Evolutionary conservation across 805 yeast genomes (phyloP), one percentile per base, ranked within the genome.

Genomic region (Clavispora asparagi): DNA sequence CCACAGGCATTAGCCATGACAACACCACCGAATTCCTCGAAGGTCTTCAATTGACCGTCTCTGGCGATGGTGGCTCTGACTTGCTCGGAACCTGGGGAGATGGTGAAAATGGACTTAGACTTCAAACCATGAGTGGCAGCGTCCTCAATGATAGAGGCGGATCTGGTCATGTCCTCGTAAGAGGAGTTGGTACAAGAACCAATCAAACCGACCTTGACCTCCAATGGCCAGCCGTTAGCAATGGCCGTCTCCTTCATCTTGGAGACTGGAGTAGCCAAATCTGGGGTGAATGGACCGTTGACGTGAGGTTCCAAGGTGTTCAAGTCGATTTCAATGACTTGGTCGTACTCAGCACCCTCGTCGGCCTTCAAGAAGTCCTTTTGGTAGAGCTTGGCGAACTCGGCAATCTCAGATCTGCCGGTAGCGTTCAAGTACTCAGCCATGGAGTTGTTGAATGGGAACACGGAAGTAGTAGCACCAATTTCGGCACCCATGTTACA

Each of bases 401-500:
- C 85, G 49, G 92, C 91, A 61, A 92, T 87, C 61, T 86, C 80
- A 46, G 80, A 78, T 76, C 98, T 87, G 58, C 82, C 83, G 49
- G 98, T 92, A 47, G 95, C 94, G 52, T 79, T 70, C 68, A 92
- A 80, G 76, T 91, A 92, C 56, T 85, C 86, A 67, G 74, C 81
- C 87, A 87, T 91, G 55, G 92, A 85, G 63, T 83, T 80, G 78
- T 88, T 90, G 87, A 79, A 90, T 68, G 98, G 98, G 95, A 91
- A 91, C 51, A 87, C 88, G 41, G 97, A 91, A 47, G 98, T 91
- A 53, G 98, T 91, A 51, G 97, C 97, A 75, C 98, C 98, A 59
- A 91, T 90, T 75, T 91, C 98, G 57, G 98, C 98, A 78, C 98
- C 98, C 98, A 91, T 91, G 73, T 91, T 91, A 81, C 98, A 91